phyloP scores from a whole-genome alignment of 306 rosid species.

The Trifolium repens region DNA sequence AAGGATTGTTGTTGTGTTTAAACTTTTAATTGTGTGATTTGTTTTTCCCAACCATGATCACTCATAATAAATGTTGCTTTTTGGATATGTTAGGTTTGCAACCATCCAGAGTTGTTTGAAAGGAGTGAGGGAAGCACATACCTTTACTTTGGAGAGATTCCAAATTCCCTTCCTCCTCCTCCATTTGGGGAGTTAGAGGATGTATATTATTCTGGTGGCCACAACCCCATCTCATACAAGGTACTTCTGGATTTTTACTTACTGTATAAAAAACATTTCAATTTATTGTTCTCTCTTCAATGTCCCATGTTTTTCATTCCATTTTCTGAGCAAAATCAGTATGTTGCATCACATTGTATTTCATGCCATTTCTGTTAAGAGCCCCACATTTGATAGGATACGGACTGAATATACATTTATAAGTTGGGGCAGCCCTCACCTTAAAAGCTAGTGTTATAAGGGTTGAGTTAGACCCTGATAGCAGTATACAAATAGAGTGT shows the following conservation, averaged over 20 bases:
- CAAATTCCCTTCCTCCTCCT: constrained; percentile 85
- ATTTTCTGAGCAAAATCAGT: constrained; percentile 1
- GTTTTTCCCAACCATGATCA: not conserved
- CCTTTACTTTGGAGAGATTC: constrained; percentile 78
- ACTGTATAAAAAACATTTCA: constrained; percentile 6
- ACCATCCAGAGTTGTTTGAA: constrained; percentile 97
- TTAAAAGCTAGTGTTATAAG: no score
- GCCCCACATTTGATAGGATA: not conserved
- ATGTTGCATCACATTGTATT: not conserved
- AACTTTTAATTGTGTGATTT: constrained; percentile 30
- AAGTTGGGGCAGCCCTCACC: no score
- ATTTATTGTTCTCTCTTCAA: constrained; percentile 26
- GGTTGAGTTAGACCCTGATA: no score
- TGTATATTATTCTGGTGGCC: constrained; percentile 87
- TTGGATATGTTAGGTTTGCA: constrained; percentile 79
- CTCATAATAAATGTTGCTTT: constrained; percentile 38
- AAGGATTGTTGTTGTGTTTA: not conserved
- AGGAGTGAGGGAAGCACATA: constrained; percentile 94
- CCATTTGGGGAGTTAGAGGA: constrained; percentile 98
- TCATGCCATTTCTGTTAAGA: not conserved
- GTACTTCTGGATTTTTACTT: constrained; percentile 49
- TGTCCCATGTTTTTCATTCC: not conserved
- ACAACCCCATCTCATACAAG: constrained; percentile 77
- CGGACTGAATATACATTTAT: no score
- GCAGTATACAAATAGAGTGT: no score